phyloP scores from a whole-genome alignment of 2,329 filamentous ascomycete species.

The Lachnellula subtilissima region DNA sequence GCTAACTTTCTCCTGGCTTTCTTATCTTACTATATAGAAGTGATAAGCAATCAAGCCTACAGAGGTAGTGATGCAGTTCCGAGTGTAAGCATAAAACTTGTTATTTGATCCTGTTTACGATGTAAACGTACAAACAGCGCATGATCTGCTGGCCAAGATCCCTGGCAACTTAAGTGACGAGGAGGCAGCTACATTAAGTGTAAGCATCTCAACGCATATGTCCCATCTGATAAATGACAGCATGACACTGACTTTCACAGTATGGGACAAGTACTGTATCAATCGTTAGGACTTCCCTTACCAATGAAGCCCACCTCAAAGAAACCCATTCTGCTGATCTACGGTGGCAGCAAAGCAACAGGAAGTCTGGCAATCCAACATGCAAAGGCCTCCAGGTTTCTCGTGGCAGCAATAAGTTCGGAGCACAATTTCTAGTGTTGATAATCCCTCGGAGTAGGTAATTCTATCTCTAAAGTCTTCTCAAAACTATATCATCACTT shows the following conservation, averaged over 20 bases:
- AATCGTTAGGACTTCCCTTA: conserved; percentile 40
- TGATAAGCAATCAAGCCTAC: too few relatives aligned
- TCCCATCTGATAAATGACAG: conserved; percentile 16
- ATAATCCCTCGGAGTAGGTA: conserved; percentile 42
- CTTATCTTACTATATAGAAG: too few relatives aligned
- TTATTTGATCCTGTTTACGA: too few relatives aligned
- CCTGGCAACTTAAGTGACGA: conserved; percentile 43
- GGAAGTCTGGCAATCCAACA: conserved; percentile 46
- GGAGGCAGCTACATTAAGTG: conserved; percentile 37
- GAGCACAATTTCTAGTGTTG: conserved; percentile 45
- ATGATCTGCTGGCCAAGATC: conserved; percentile 37
- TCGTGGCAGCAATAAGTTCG: conserved; percentile 43
- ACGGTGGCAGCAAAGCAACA: conserved; percentile 47
- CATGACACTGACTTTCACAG: conserved; percentile 31
- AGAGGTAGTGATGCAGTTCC: too few relatives aligned
- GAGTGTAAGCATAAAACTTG: too few relatives aligned
- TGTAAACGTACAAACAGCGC: too few relatives aligned
- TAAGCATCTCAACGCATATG: conserved; percentile 22
- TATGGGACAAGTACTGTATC: conserved; percentile 45
- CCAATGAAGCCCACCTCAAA: conserved; percentile 39
- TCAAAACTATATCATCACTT: background rate
- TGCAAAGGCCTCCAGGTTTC: conserved; percentile 37
- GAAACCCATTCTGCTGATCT: conserved; percentile 41
- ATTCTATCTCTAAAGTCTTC: conserved; percentile 6
- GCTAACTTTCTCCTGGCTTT: too few relatives aligned